phyloP scores from a whole-genome alignment of 2,329 filamentous ascomycete species.

The Decorospora gaudefroyi region DNA sequence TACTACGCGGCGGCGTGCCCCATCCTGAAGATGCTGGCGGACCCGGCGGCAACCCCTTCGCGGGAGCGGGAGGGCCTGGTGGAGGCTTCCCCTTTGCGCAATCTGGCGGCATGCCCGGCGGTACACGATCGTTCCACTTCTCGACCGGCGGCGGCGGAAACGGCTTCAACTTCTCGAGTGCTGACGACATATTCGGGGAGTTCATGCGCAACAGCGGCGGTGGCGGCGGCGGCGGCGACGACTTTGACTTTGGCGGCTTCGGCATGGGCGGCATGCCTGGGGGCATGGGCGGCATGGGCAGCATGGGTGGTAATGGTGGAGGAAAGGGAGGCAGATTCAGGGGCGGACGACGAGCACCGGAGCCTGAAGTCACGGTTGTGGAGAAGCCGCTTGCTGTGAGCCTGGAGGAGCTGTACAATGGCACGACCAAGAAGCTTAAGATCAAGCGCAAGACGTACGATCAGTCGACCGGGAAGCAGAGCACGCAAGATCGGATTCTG shows the following conservation, averaged over 20 bases:
- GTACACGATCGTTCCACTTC: slow-evolving; percentile 67
- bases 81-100: slow-evolving; percentile 60
- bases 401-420: slow-evolving; percentile 86
- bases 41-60: slow-evolving; percentile 53
- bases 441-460: slow-evolving; percentile 97
- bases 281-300: slow-evolving; percentile 39
- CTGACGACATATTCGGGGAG: slow-evolving; percentile 81
- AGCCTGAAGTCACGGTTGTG: slow-evolving; percentile 87
- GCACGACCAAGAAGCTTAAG: slow-evolving; percentile 94
- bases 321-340: slow-evolving; percentile 45
- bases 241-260: slow-evolving; percentile 54
- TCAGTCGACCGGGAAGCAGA: slow-evolving; percentile 75
- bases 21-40: slow-evolving; percentile 55
- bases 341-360: slow-evolving; percentile 56
- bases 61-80: slow-evolving; percentile 45
- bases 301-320: slow-evolving; percentile 59
- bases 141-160: slow-evolving; percentile 59
- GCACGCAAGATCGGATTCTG: slow-evolving; percentile 83
- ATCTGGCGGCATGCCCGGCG: slow-evolving; percentile 62
- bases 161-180: slow-evolving; percentile 82
- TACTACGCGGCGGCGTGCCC: slow-evolving; percentile 77
- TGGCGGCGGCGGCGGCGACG: slow-evolving; percentile 58
- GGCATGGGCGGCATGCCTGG: slow-evolving; percentile 44
- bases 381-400: slow-evolving; percentile 80
- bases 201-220: slow-evolving; percentile 70